Base-by-base conservation (phyloP, 768 basidiomycete genomes). In the Hygrophorus russula region DNA sequence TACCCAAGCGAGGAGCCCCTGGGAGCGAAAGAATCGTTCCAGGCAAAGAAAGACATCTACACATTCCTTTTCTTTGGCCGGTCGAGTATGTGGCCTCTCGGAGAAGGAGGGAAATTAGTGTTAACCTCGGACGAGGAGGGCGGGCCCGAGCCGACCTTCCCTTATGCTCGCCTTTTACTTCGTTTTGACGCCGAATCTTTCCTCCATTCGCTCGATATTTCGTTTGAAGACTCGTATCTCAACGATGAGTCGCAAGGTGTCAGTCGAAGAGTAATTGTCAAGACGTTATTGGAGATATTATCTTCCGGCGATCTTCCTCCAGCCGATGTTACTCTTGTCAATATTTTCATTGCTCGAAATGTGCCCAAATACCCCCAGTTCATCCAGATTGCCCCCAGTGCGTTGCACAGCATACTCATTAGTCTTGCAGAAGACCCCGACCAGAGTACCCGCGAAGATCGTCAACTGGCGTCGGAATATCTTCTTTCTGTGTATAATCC, bases 301-400 rank as follows among this genome's bases (percentile, higher is more conserved):
- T 66, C 76, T 4, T 68, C 73, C 2, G 64, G 62, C 17, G 67
- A 69, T 39, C 61, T 91, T 19, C 62, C 76, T 0, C 60, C 74
- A 20, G 60, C 70, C 32, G 90, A 88, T 56, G 63, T 67, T 46
- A 91, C 87, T 2, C 87, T 99, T 59, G 71, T 94, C 39, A 80
- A 93, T 56, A 98, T 99, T 48, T 99, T 99, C 62, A 74, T 98
- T 45, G 89, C 96, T 3, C 82, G 93, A 46, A 99, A 98, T 59
- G 78, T 96, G 9, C 90, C 96, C 0, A 98, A 97, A 63, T 99
- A 98, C 62, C 80, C 85, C 1, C 92, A 96, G 61, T 89, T 81
- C 59, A 70, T 91, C 38, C 61, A 73, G 48, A 67, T 91, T 33
- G 62, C 81, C 0, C 75, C 82, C 1, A 80, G 73, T 47, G 66